phyloP scores from a whole-genome alignment of 192 early-diverging fungal genomes.

The Dissophora globulifera region DNA sequence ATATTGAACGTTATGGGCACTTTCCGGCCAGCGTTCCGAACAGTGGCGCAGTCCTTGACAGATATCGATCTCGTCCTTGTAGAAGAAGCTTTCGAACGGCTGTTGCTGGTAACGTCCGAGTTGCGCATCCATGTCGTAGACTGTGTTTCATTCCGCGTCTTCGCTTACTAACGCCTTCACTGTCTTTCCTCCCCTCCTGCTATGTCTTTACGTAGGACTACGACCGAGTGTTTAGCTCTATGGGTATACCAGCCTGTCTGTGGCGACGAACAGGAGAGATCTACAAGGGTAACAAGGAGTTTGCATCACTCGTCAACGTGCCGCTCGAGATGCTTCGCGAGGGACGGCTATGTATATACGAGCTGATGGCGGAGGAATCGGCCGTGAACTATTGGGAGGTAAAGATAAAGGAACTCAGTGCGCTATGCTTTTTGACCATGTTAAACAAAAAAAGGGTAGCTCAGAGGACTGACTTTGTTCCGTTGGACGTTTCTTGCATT shows the following conservation, averaged over 20 bases:
- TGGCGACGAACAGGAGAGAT: constrained; percentile 98
- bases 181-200: too few species aligned
- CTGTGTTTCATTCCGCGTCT: not conserved
- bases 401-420: not conserved
- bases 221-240: constrained; percentile 92
- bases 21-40: constrained; percentile 90
- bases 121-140: too few species aligned
- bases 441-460: too few species aligned
- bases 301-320: constrained; percentile 87
- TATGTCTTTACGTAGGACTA: constrained; percentile 72
- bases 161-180: too few species aligned
- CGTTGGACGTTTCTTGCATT: too few species aligned
- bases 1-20: constrained; percentile 90
- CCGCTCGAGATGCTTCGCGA: constrained; percentile 86
- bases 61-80: constrained; percentile 95
- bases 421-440: not conserved
- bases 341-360: constrained; percentile 52
- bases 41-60: constrained; percentile 87
- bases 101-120: constrained; percentile 75
- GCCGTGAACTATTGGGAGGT: constrained; percentile 98
- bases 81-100: constrained; percentile 95
- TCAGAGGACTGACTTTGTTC: too few species aligned
- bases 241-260: constrained; percentile 95
- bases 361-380: constrained; percentile 86
- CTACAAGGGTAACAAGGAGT: constrained; percentile 95